Evolutionary conservation across 768 basidiomycete genomes (phyloP).

Genomic region (Gyrodon lividus): DNA sequence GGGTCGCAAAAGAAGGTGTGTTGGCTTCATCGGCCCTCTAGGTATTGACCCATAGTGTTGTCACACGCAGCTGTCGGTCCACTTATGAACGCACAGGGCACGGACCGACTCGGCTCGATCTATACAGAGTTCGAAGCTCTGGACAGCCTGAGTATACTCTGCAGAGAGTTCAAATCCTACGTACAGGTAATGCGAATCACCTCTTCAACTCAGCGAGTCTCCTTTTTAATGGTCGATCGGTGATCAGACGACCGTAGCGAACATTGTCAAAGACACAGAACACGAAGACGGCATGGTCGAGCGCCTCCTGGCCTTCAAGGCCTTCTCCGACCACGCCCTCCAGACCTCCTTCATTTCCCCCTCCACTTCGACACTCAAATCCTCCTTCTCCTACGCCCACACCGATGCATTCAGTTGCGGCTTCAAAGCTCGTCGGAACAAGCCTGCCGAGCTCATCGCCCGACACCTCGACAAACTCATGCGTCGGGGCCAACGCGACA

Average conservation of each 20-base stretch:
- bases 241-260: constrained; percentile 51
- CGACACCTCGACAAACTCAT: constrained; percentile 85
- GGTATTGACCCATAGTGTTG: constrained; percentile 24
- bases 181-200: constrained; percentile 45
- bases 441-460: constrained; percentile 92
- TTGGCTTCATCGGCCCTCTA: constrained; percentile 5
- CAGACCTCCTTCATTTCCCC: constrained; percentile 48
- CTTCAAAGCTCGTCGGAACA: constrained; percentile 74
- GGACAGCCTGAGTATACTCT: constrained; percentile 49
- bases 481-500: constrained; percentile 78
- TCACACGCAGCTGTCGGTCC: constrained; percentile 46
- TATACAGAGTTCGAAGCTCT: constrained; percentile 64
- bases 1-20: constrained; percentile 43
- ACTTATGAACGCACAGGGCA: constrained; percentile 49
- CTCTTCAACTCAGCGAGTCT: not conserved
- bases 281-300: constrained; percentile 79
- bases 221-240: not conserved
- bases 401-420: constrained; percentile 70
- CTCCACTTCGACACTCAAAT: constrained; percentile 39
- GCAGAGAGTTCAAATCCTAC: constrained; percentile 58
- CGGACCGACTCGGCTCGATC: constrained; percentile 46
- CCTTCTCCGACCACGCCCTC: constrained; percentile 51
- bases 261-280: constrained; percentile 61
- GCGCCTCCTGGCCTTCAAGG: constrained; percentile 66
- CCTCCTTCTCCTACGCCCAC: constrained; percentile 65